Evolutionary conservation across 2,329 filamentous ascomycete genomes (phyloP).

Genomic region (Fusarium nygamai): DNA sequence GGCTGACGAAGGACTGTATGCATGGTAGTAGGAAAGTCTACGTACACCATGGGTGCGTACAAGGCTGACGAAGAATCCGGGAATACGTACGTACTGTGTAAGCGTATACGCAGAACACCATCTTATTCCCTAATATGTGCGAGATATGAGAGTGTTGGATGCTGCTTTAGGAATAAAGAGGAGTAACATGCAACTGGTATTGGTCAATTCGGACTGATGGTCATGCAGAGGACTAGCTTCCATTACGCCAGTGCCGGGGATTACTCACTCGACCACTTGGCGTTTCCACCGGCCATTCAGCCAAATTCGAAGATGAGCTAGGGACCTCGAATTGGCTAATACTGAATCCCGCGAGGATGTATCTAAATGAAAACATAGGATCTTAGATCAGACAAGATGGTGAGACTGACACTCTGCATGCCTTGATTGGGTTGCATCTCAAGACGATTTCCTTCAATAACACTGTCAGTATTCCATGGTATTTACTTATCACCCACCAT

Average conservation of each 20-base stretch:
- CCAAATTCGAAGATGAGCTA: not conserved
- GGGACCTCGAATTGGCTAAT: not conserved
- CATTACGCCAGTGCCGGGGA: not conserved
- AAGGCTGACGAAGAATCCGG: conserved; percentile 28
- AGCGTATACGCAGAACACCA: not conserved
- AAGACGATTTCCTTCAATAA: not conserved
- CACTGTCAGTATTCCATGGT: not conserved
- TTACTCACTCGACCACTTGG: not conserved
- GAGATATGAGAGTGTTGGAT: not conserved
- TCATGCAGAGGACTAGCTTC: not conserved
- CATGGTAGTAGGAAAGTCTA: not conserved
- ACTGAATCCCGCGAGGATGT: not conserved
- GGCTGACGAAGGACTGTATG: conserved; percentile 3
- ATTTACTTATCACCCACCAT: not conserved
- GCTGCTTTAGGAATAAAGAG: not conserved
- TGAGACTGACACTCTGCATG: not conserved
- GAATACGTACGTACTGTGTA: conserved; percentile 7
- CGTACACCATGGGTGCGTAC: conserved; percentile 11
- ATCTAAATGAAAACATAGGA: not conserved
- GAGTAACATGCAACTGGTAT: conserved; percentile 2
- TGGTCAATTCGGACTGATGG: not conserved
- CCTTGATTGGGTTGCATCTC: not conserved
- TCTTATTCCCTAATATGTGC: not conserved
- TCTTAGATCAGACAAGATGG: not conserved
- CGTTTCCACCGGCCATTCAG: not conserved